Base-by-base conservation (phyloP, 1,139 yeast species). In the Pichia terricola region DNA sequence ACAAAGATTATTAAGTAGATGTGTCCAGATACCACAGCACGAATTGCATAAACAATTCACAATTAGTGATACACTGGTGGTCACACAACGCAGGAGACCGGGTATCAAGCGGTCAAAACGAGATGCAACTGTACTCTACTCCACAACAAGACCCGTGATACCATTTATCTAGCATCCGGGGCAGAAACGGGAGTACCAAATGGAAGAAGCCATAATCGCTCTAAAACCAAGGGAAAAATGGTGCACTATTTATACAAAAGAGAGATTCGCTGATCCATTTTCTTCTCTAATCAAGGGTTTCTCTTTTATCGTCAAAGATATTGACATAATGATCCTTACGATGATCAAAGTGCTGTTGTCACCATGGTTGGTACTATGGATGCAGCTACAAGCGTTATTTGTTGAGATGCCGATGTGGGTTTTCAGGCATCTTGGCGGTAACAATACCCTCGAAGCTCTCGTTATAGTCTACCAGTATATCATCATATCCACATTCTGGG, bases 131-230 rank as follows among this genome's bases (percentile, higher is more conserved):
- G 76, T 75, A 48, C 48, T 79, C 77, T 79, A 67, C 85, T 79
- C 86, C 85, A 65, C 71, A 57, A 76, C 52, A 63, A 79, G 82
- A 74, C 77, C 83, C 82, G 79, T 57, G 68, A 57, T 49, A 66
- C 38, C 64, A 68, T 79, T 68, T 76, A 56, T 46, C 45, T 56
- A 63, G 78, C 74, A 70, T 54, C 59, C 70, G 81, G 70, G 83
- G 84, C 86, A 79, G 86, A 79, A 79, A 72, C 70, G 71, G 85
- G 85, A 78, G 85, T 64, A 36, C 4, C 4, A 5, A 31, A 33
- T 31, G 26, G 34, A 16, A 16, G 22, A 16, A 16, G 1, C 1
- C 22, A 16, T 2, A 16, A 16, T 2, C 22, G 22, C 22, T 16
- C 2, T 16, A 16, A 16, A 16, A 16, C 22, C 22, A 16, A 16